These are phyloP conservation scores for Dryas drummondii DNA, from an alignment of 306 rosid species.

Conservation along the genomic window DNA sequence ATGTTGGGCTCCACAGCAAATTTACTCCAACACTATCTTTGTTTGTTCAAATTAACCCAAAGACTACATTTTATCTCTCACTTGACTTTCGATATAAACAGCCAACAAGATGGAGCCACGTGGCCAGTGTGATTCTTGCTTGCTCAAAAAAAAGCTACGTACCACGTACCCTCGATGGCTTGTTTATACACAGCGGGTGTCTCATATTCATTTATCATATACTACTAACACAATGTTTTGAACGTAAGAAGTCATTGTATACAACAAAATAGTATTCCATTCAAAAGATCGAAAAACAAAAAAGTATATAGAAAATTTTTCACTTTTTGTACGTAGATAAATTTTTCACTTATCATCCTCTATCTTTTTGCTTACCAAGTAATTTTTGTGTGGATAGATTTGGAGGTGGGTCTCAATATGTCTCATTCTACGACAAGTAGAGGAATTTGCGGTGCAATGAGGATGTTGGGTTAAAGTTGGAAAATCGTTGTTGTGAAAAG, in stretches of 20 bases:
- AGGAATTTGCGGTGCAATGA: constrained; percentile 35
- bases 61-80: background rate
- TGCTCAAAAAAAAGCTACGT: too few species aligned
- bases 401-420: constrained; percentile 28
- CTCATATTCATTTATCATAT: too few species aligned
- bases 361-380: background rate
- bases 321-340: too few species aligned
- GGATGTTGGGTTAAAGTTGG: constrained; percentile 40
- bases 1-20: constrained; percentile 31
- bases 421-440: background rate
- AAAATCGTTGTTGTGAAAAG: background rate
- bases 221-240: too few species aligned
- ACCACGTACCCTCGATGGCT: background rate
- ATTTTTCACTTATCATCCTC: too few species aligned
- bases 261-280: too few species aligned
- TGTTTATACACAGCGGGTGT: too few species aligned
- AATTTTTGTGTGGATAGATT: constrained; percentile 6
- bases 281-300: too few species aligned
- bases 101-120: background rate
- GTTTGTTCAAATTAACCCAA: background rate
- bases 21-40: background rate
- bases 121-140: background rate
- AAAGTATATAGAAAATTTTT: too few species aligned
- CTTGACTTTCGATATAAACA: background rate
- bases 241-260: too few species aligned